Base-by-base conservation (phyloP, 192 early-diverging fungal genomes). In the Hyaloraphidium curvatum region DNA sequence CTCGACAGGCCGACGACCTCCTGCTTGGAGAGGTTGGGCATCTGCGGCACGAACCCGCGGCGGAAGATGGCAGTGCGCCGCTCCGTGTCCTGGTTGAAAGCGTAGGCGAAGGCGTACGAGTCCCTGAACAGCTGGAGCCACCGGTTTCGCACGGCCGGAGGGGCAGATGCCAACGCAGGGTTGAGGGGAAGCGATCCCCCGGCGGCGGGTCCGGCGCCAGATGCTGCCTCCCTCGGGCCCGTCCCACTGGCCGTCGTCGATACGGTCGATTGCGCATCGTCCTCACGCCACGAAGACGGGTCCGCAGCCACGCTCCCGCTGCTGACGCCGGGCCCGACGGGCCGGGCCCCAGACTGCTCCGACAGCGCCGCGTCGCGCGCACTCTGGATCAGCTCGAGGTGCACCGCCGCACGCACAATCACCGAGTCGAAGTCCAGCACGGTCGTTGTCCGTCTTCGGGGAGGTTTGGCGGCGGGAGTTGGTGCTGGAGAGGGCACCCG, bases 11-110 rank as follows among this genome's bases (percentile, higher is more conserved):
- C 14, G 5, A 19, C 25, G 5, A 25, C 43, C 43, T 48, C 43
- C 19, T 48, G 43, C 43, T 48, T 48, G 19, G 43, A 48, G 4
- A 48, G 19, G 19, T 48, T 48, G 5, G 43, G 43, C 43, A 48
- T 48, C 23, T 48, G 43, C 23, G 43, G 43, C 23, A 48, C 43
- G 19, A 22, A 48, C 4, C 43, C 43, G 7, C 25, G 14, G 23
- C 43, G 43, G 19, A 48, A 48, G 5, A 48, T 48, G 43, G 43
- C 43, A 9, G 14, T 14, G 17, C 43, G 43, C 7, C 43, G 43
- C 19, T 48, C 17, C 17, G 43, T 48, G 19, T 48, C 43, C 11
- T 14, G 14, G 23, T 48, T 48, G 43, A 48, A 48, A 48, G 43
- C 19, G 43, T 48, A 25, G 5, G 43, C 43, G 25, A 48, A 48